Evolutionary conservation across 768 basidiomycete genomes (phyloP), one percentile per base, ranked within the genome.

Genomic region (Megacollybia marginata): DNA sequence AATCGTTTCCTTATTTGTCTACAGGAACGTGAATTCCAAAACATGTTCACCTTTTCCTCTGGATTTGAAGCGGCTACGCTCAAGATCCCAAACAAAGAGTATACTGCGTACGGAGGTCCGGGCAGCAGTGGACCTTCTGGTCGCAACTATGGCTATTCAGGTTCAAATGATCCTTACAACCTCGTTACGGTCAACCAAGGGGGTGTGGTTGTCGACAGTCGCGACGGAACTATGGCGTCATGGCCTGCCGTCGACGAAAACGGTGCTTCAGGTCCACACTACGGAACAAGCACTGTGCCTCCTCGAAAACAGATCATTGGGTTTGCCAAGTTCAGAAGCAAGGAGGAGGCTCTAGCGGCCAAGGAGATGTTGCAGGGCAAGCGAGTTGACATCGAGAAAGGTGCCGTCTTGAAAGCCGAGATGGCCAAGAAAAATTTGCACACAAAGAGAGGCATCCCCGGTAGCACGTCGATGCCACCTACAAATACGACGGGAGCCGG

Each of bases 341-440:
- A 92, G 20, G 79, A 83, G 43, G 91, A 94, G 58, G 96, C 96
- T 0, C 65, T 96, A 2, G 80, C 81, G 11, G 96, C 96, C 9
- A 74, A 89, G 35, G 95, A 98, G 59, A 75, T 82, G 6, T 71
- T 99, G 5, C 92, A 94, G 62, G 93, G 95, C 5, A 76, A 86
- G 48, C 78, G 91, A 49, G 89, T 98, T 33, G 96, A 98, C 59
- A 81, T 88, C 32, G 89, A 97, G 66, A 92, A 92, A 59, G 92
- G 92, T 12, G 83, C 90, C 1, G 85, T 93, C 2, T 66, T 99
- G 35, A 98, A 97, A 66, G 96, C 95, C 18, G 96, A 98, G 69
- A 97, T 99, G 94, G 96, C 96, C 16, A 98, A 98, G 81, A 99
- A 99, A 79, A 98, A 99, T 61, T 67, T 99, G 35, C 95, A 99